Conservation (phyloP, 2,329 filamentous ascomycete species). For the Aspergillus udagawae region DNA sequence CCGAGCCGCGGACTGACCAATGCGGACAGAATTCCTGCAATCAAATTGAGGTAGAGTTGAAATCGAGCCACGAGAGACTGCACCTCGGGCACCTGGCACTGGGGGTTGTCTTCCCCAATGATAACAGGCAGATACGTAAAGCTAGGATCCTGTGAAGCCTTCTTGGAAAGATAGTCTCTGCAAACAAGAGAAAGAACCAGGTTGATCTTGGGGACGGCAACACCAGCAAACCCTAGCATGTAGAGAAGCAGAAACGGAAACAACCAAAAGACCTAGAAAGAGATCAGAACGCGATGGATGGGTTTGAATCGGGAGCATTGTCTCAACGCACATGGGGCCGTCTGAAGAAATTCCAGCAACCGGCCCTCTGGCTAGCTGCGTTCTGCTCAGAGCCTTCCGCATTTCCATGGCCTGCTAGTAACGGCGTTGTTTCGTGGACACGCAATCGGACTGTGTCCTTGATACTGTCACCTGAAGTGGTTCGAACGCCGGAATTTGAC, state of each 20-base stretch:
- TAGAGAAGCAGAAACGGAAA: slow-evolving; percentile 75
- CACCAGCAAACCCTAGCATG: slow-evolving; percentile 79
- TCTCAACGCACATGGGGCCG: slow-evolving; percentile 42
- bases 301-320: slow-evolving; percentile 14
- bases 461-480: neutral
- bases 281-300: slow-evolving; percentile 5
- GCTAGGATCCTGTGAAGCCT: slow-evolving; percentile 54
- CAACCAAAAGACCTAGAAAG: slow-evolving; percentile 70
- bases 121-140: slow-evolving; percentile 62
- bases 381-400: neutral
- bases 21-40: slow-evolving; percentile 73
- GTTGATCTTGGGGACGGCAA: slow-evolving; percentile 82
- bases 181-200: slow-evolving; percentile 82
- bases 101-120: slow-evolving; percentile 66
- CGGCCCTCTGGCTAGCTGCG: neutral
- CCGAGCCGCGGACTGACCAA: slow-evolving; percentile 79
- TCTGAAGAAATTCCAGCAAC: slow-evolving; percentile 35
- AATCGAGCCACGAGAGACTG: slow-evolving; percentile 75
- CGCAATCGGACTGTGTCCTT: neutral
- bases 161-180: slow-evolving; percentile 72
- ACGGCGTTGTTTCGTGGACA: slow-evolving; percentile 24
- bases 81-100: slow-evolving; percentile 76
- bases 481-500: neutral
- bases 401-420: slow-evolving; percentile 15
- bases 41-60: slow-evolving; percentile 68